These are phyloP conservation scores for Erodium maritimum DNA, from an alignment of 345 rosid species.

Conservation along the genomic window DNA sequence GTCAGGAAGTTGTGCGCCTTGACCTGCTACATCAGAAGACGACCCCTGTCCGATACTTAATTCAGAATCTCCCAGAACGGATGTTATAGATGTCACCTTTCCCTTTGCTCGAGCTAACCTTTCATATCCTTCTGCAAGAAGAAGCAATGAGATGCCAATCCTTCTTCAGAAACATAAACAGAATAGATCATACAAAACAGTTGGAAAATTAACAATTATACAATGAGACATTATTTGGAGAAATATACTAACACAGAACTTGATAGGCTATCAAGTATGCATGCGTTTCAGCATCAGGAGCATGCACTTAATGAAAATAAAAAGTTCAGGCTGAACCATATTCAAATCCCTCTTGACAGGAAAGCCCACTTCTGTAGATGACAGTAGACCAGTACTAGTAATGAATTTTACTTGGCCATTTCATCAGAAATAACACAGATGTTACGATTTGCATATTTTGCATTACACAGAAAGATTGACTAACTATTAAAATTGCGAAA, in stretches of 20 bases:
- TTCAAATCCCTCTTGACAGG: background rate
- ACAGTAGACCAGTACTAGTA: background rate
- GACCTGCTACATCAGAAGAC: constrained; percentile 12
- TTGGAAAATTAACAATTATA: no score
- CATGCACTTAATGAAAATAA: background rate
- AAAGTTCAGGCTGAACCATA: background rate
- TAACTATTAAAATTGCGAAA: background rate
- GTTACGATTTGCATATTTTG: background rate
- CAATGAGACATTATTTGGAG: background rate
- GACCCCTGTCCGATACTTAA: constrained; percentile 11
- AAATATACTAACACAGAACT: no score
- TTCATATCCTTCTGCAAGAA: constrained; percentile 66
- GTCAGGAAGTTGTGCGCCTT: constrained; percentile 17
- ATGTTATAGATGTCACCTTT: constrained; percentile 15
- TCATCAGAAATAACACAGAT: background rate
- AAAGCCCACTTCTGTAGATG: background rate
- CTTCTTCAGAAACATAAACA: background rate
- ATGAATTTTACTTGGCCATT: background rate
- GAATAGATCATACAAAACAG: background rate
- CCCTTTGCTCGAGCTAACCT: constrained; percentile 48
- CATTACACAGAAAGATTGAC: background rate
- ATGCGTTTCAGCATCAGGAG: background rate
- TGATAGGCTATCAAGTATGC: background rate
- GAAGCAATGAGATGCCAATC: background rate
- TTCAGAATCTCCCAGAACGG: constrained; percentile 11